phyloP scores from a whole-genome alignment of 73 alveolate species.

The Tetrahymena thermophila region DNA sequence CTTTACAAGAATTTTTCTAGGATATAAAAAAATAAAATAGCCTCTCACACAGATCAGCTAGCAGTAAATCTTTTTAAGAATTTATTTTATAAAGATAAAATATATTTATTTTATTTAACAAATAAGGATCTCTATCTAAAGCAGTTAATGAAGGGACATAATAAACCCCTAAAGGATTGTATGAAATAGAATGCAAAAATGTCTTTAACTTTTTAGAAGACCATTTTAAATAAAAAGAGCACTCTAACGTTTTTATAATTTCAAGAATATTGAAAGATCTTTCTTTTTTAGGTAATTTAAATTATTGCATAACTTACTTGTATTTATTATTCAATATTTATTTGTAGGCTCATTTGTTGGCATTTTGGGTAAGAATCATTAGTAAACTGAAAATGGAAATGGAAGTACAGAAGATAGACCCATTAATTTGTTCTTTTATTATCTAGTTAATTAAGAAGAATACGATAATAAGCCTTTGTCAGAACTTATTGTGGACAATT shows the following conservation, averaged over 20 bases:
- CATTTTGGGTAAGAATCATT: not conserved
- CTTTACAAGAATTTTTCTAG: not conserved
- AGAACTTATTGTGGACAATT: not conserved
- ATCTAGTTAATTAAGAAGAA: not conserved
- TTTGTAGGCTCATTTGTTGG: not conserved
- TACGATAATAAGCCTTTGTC: not conserved
- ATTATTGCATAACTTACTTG: not conserved
- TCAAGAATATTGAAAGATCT: not conserved
- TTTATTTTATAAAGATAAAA: not conserved
- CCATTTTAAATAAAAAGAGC: not conserved
- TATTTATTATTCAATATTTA: not conserved
- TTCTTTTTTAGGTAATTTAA: not conserved
- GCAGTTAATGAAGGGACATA: not conserved
- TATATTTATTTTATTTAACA: not conserved
- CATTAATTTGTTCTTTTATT: not conserved
- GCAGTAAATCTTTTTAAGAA: not conserved
- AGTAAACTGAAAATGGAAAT: not conserved
- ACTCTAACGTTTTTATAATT: not conserved
- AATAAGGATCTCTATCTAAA: not conserved
- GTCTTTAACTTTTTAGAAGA: not conserved
- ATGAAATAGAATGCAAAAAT: not conserved
- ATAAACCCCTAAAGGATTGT: not conserved
- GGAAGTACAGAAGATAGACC: not conserved
- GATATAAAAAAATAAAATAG: not conserved
- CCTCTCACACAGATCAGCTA: not conserved